phyloP scores from a whole-genome alignment of 306 rosid species.

The Geum urbanum region DNA sequence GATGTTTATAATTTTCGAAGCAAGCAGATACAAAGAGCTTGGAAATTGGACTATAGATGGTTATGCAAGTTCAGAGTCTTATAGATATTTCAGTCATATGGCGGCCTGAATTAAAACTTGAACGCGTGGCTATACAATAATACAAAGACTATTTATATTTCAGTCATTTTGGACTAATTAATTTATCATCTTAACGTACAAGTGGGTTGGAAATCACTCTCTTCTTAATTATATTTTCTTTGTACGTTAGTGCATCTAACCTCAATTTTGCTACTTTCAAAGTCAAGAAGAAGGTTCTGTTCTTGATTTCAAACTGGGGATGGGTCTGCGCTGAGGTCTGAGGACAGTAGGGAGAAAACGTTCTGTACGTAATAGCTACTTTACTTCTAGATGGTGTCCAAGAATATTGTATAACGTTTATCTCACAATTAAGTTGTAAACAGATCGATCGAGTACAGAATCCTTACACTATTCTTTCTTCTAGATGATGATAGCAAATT shows the following conservation, averaged over 20 bases:
- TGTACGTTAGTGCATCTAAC: too few species aligned
- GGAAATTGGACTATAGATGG: neutral
- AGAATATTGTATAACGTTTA: neutral
- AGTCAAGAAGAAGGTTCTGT: conserved; percentile 22
- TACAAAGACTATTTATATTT: neutral
- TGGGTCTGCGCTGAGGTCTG: neutral
- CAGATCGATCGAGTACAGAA: neutral
- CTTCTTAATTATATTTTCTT: neutral
- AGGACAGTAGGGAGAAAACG: neutral
- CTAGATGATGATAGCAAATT: neutral
- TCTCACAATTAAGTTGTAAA: neutral
- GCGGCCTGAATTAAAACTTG: conserved; percentile 9
- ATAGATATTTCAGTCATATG: conserved; percentile 5
- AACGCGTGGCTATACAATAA: neutral
- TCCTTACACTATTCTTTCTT: neutral
- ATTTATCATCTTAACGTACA: conserved; percentile 1
- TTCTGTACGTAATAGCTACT: neutral
- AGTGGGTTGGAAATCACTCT: neutral
- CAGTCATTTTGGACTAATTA: too few species aligned
- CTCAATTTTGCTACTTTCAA: conserved; percentile 2
- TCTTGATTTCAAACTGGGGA: conserved; percentile 9
- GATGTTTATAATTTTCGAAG: neutral
- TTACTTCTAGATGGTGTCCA: conserved; percentile 9
- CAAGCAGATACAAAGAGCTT: neutral
- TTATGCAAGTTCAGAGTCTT: neutral